Evolutionary conservation across 1,284 basidiomycete species (phyloP).

Genomic region (Exobasidium rhododendri): DNA sequence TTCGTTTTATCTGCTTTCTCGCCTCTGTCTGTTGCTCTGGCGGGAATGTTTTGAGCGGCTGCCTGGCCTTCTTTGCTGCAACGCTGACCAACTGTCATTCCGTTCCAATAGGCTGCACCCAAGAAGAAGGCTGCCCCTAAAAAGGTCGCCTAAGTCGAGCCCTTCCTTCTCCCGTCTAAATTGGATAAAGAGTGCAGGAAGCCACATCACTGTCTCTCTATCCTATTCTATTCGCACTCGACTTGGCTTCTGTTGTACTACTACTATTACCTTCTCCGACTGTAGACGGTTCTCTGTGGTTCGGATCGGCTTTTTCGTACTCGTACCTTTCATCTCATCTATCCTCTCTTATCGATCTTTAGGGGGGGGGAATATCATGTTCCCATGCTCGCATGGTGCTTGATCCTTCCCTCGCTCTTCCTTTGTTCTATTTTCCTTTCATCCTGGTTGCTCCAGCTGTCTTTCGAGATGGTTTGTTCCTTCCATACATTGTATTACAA

Average conservation of each 20-base stretch:
- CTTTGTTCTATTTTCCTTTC: background rate
- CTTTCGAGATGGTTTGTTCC: background rate
- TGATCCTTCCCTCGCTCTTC: background rate
- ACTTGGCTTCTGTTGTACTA: conserved; percentile 1
- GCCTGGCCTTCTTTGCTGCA: background rate
- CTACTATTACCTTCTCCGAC: background rate
- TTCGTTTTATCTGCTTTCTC: too few species aligned
- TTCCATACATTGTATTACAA: background rate
- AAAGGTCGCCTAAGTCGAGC: conserved; percentile 15
- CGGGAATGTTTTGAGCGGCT: conserved; percentile 21
- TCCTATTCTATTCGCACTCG: too few species aligned
- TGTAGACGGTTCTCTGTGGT: conserved; percentile 1
- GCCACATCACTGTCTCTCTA: too few species aligned
- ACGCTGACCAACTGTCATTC: background rate
- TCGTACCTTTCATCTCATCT: background rate
- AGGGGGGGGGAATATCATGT: too few species aligned
- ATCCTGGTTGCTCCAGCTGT: background rate
- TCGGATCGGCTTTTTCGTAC: background rate
- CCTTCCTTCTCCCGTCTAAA: too few species aligned
- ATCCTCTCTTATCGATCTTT: too few species aligned
- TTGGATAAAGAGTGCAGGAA: too few species aligned
- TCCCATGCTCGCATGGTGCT: too few species aligned
- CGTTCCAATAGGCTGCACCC: conserved; percentile 20
- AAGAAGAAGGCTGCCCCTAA: conserved; percentile 35
- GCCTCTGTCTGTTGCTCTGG: too few species aligned